These are phyloP conservation scores for Heterobasidion irregulare DNA, from an alignment of 1,284 basidiomycete genomes.

Conservation along the genomic window DNA sequence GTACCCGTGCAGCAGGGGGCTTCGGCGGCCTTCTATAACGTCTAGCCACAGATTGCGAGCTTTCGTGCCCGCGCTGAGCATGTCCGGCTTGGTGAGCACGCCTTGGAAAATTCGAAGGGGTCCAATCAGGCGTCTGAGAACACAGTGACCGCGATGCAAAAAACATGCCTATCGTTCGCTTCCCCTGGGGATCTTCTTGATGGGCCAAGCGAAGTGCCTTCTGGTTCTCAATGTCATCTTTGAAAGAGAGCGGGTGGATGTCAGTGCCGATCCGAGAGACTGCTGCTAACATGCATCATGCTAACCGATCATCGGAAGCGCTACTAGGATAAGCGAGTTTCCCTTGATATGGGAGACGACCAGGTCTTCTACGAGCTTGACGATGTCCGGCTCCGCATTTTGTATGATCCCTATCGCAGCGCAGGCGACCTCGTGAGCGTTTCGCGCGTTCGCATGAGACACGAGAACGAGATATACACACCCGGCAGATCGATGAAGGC, in stretches of 20 bases:
- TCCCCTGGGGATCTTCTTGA: conserved; percentile 39
- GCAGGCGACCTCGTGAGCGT: not conserved
- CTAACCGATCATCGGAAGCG: conserved; percentile 32
- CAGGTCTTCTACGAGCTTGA: conserved; percentile 28
- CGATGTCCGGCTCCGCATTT: conserved; percentile 20
- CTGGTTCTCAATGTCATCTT: conserved; percentile 64
- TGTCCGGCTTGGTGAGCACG: conserved; percentile 62
- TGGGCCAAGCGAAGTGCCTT: conserved; percentile 44
- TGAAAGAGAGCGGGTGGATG: too few species aligned
- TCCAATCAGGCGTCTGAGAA: not conserved
- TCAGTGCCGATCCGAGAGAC: not conserved
- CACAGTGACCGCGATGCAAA: not conserved
- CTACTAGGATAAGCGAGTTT: conserved; percentile 38
- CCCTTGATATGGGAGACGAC: conserved; percentile 26
- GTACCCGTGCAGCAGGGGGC: conserved; percentile 48
- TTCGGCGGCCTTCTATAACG: conserved; percentile 37
- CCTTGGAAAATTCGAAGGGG: conserved; percentile 23
- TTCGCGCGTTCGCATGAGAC: not conserved
- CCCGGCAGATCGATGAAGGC: conserved; percentile 39
- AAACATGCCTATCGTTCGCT: conserved; percentile 47
- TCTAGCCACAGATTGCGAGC: conserved; percentile 55
- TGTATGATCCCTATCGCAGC: conserved; percentile 22
- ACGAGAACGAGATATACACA: conserved; percentile 10
- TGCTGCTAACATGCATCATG: not conserved
- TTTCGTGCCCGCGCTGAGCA: conserved; percentile 32